Conservation (phyloP, 2,329 filamentous ascomycete genomes). For the Sordariomycetes sp. region DNA sequence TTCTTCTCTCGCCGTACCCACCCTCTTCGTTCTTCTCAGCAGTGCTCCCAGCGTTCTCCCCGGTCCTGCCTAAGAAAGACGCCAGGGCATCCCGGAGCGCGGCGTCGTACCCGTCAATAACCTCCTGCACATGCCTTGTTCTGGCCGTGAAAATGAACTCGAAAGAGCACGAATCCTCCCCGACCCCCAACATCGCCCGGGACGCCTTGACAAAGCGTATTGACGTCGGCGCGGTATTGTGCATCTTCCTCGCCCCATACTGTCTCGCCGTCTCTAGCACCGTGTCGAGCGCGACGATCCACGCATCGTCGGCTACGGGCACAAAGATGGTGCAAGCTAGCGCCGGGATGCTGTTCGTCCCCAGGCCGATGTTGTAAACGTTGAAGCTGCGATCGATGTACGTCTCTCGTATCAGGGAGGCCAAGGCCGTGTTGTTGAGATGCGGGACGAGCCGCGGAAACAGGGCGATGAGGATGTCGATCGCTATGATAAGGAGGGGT, state of each 20-base stretch:
- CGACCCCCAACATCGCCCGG: conserved; percentile 1
- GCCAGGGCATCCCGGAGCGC: background rate
- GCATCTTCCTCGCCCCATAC: background rate
- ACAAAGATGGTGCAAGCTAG: conserved; percentile 4
- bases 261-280: background rate
- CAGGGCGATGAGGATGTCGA: conserved; percentile 1
- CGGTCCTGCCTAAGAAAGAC: background rate
- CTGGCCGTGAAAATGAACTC: conserved; percentile 5
- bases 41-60: background rate
- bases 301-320: background rate
- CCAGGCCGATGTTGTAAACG: conserved; percentile 4
- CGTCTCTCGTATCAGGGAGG: background rate
- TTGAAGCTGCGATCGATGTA: conserved; percentile 6
- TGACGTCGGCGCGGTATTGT: background rate
- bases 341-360: conserved; percentile 3
- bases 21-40: background rate
- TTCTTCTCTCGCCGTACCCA: background rate
- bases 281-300: background rate
- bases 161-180: conserved; percentile 5
- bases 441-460: conserved; percentile 1
- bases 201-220: conserved; percentile 2
- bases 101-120: conserved; percentile 4
- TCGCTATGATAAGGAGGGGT: background rate
- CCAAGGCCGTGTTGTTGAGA: background rate
- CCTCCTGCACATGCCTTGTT: conserved; percentile 1